Evolutionary conservation across 1,284 basidiomycete genomes (phyloP), one percentile per base, ranked within the genome.

Genomic region (Moniliella sp.): DNA sequence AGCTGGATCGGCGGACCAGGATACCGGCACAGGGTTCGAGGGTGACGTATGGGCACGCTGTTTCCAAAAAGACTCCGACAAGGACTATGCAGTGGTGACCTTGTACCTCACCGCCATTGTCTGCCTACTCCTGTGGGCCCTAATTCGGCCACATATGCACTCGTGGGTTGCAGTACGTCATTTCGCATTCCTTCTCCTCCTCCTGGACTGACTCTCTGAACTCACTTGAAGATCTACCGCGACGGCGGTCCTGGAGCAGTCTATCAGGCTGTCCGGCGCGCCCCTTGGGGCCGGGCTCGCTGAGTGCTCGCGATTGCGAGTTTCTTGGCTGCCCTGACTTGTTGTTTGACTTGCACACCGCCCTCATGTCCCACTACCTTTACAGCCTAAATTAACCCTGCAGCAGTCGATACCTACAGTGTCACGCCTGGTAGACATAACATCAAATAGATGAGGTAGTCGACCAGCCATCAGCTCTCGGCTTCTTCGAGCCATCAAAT

Each of bases 1-100:
- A 28, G 33, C 59, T 10, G 47, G 42, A 17, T 42, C 50, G 17
- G 40, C 45, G 1, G 51, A 57, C 28, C 43, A 45, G 31, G 58
- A 61, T 33, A 52, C 50, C 14, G 55, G 55, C 0, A 59, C 58
- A 1, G 58, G 58, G 0, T 48, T 46, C 21, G 58, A 61, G 37
- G 58, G 58, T 2, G 52, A 61, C 28, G 55, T 61, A 0, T 57
- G 53, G 55, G 53, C 57, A 2, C 51, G 48, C 29, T 61, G 58
- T 19, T 59, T 59, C 27, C 39, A 54, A 19, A 42, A 52, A 8
- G 54, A 57, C 35, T 46, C 45, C 2, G 38, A 38, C 16, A 57
- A 56, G 27, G 57, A 59, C 36, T 44, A 51, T 31, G 35, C 36
- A 12, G 53, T 57, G 15, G 53, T 59, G 4, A 37, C 45, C 2